A percentile compares a stretch with the other conserved stretches of the same genome.
phyloP scores from a whole-genome alignment of 129 eudicot genomes.

The Daucus carota region DH1_v3.0 NC_030382.2:50596001-50596500 shows the following conservation, averaged over 20 bases:
- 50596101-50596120: slow-evolving; percentile 65
- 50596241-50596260: not conserved
- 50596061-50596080: slow-evolving; percentile 51
- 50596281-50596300: slow-evolving; percentile 49
- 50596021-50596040: slow-evolving; percentile 34
- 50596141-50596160: slow-evolving; percentile 58
- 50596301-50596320: slow-evolving; percentile 52
- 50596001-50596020: slow-evolving; percentile 42
- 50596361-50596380: slow-evolving; percentile 46
- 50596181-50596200: not conserved
- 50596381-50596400: slow-evolving; percentile 14
- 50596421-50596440: not conserved
- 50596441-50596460: not conserved
- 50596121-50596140: slow-evolving; percentile 35
- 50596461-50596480: slow-evolving; percentile 14
- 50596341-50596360: slow-evolving; percentile 48
- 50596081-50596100: slow-evolving; percentile 47
- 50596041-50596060: slow-evolving; percentile 52
- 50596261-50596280: slow-evolving; percentile 27
- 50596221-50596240: not conserved
- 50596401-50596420: not conserved
- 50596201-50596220: no score
- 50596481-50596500: slow-evolving; percentile 32
- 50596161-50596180: slow-evolving; percentile 42
- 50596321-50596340: slow-evolving; percentile 53